Evolutionary conservation across 495 filamentous ascomycete genomes (phyloP).

Genomic region (Neurospora sp.): DNA sequence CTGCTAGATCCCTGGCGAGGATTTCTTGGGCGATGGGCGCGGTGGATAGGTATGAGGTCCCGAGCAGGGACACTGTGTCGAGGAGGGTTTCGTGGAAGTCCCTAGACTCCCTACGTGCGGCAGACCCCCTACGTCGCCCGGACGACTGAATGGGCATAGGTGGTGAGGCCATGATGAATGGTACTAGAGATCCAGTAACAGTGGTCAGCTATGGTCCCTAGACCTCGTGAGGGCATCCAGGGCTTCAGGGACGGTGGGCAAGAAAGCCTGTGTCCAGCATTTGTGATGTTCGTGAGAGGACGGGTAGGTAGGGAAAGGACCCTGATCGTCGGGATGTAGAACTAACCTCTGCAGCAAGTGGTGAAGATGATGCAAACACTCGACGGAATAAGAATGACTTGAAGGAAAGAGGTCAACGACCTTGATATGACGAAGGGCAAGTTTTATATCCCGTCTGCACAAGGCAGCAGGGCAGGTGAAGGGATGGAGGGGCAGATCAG

Average conservation of each 20-base stretch:
- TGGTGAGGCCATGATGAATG: background rate
- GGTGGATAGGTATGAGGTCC: constrained; percentile 26
- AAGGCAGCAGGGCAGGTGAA: background rate
- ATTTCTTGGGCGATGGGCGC: constrained; percentile 55
- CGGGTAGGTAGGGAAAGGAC: background rate
- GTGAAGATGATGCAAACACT: background rate
- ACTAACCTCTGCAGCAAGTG: background rate
- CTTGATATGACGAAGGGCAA: background rate
- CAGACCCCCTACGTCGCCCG: background rate
- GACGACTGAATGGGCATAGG: background rate
- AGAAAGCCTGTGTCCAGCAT: background rate
- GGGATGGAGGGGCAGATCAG: background rate
- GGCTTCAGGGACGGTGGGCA: background rate
- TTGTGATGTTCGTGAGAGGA: background rate
- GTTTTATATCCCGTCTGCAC: background rate
- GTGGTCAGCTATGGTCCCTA: background rate
- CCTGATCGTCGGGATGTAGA: background rate
- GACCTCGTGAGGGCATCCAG: background rate
- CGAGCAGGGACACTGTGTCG: constrained; percentile 25
- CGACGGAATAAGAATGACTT: background rate
- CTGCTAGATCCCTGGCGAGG: constrained; percentile 58
- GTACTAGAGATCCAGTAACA: background rate
- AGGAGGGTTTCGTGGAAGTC: background rate
- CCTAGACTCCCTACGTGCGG: background rate
- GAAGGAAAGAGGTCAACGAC: background rate